Base-by-base conservation (phyloP, 768 basidiomycete genomes). In the Pleurotus ostreatus region DNA sequence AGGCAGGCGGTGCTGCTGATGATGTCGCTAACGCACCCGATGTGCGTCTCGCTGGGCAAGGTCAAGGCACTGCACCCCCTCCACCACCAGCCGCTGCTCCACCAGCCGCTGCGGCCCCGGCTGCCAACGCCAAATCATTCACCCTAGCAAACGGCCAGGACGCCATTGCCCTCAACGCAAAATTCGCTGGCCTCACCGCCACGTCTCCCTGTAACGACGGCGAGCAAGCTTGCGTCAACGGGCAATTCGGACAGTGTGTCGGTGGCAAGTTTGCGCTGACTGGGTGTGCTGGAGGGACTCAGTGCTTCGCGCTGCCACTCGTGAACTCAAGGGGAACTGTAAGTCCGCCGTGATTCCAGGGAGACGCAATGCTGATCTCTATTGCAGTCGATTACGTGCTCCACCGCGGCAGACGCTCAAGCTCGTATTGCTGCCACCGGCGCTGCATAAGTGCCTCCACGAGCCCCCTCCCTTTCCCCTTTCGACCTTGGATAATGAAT, bases 221-320 rank as follows among this genome's bases (percentile, higher is more conserved):
- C 34, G 61, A 70, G 9, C 59, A 70, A 30, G 77, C 71, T 4
- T 78, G 76, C 56, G 63, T 78, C 20, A 34, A 61, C 12, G 63
- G 66, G n/a, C 54, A 60, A 1, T 76, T 78, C 51, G 74, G 74
- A 9, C 75, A 78, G 47, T 79, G 78, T 60, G 59, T 66, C 26
- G 61, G 59, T 34, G 71, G 70, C 43, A 65, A 66, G 46, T 79
- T 74, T 60, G 58, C 57, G 1, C 26, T 66, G 8, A 68, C 71
- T 0, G 34, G 57, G 4, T 79, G 78, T 62, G 55, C 67, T 7
- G 59, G 55, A 8, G 66, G 68, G 1, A 58, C 64, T 7, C 55
- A 58, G 1, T 79, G 78, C 63, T 64, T 66, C 23, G 78, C 74
- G 16, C 16, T 55, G 16, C 54, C 54, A 5, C 23, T 55, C 11